A percentile compares a stretch with the other conserved stretches of the same genome.
Evolutionary conservation across 73 alveolate genomes (phyloP).

Genomic region (Uronychia binucleata): DNA sequence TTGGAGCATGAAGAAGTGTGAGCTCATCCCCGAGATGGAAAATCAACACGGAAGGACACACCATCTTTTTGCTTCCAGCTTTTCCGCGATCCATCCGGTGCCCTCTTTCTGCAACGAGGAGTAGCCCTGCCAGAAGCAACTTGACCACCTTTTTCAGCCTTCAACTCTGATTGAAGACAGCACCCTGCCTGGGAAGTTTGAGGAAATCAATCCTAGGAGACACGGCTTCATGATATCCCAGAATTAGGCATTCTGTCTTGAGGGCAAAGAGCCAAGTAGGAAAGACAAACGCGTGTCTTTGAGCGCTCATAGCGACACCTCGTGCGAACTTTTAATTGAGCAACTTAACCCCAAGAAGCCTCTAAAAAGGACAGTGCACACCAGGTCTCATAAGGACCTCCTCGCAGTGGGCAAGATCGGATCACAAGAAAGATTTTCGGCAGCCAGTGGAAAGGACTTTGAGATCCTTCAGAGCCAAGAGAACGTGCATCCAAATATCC

Average conservation of each 20-base stretch:
- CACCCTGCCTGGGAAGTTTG: not conserved
- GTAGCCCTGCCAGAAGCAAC: not conserved
- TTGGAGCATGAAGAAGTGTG: too few relatives aligned
- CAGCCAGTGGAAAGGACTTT: too few relatives aligned
- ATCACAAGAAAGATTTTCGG: too few relatives aligned
- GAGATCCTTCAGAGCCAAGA: too few relatives aligned
- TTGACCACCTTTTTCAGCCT: not conserved
- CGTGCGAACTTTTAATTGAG: not conserved
- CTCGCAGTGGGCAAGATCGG: too few relatives aligned
- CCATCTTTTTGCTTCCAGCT: not conserved
- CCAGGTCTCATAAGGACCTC: not conserved
- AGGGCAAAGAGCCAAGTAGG: not conserved
- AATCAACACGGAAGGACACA: not conserved
- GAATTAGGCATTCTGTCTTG: too few relatives aligned
- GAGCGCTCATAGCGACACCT: not conserved
- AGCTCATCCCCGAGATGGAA: not conserved
- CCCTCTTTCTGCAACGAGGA: not conserved
- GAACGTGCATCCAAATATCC: not conserved
- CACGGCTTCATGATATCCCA: not conserved
- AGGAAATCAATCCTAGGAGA: not conserved
- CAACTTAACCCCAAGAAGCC: not conserved
- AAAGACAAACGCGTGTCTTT: not conserved
- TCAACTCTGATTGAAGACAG: not conserved
- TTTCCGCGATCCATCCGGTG: not conserved
- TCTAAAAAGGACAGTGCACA: not conserved